These are phyloP conservation scores for Galerina sulciceps DNA, from an alignment of 768 basidiomycete species.

Conservation along the genomic window DNA sequence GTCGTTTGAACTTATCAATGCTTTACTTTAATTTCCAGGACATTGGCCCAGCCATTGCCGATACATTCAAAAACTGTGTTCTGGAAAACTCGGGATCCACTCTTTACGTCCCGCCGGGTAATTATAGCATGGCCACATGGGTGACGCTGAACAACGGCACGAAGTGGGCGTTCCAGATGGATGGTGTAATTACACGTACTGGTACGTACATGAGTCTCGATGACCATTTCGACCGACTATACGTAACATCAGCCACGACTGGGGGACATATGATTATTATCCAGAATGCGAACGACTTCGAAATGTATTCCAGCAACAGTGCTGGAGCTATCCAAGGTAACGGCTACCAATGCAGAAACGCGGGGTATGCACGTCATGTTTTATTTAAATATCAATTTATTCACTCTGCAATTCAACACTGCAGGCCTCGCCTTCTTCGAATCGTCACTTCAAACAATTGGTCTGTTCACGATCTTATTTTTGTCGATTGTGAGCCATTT, in stretches of 20 bases:
- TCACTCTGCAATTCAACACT: neutral
- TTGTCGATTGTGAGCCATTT: neutral
- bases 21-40: neutral
- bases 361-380: neutral
- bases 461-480: conserved; percentile 1
- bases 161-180: conserved; percentile 4
- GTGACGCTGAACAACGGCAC: neutral
- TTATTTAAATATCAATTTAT: neutral
- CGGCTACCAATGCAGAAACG: conserved; percentile 2
- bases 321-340: conserved; percentile 1
- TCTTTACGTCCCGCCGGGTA: neutral
- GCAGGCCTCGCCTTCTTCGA: neutral
- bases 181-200: conserved; percentile 1
- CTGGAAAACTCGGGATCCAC: neutral
- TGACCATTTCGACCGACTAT: too few relatives aligned
- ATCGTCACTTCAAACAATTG: neutral
- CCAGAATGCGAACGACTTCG: conserved; percentile 2
- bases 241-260: neutral
- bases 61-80: neutral
- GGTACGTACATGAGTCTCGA: neutral
- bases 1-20: neutral
- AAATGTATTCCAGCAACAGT: conserved; percentile 3
- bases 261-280: conserved; percentile 2
- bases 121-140: conserved; percentile 3
- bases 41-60: neutral